Base-by-base conservation (phyloP, 768 basidiomycete genomes). In the Nidula microcarpa region DNA sequence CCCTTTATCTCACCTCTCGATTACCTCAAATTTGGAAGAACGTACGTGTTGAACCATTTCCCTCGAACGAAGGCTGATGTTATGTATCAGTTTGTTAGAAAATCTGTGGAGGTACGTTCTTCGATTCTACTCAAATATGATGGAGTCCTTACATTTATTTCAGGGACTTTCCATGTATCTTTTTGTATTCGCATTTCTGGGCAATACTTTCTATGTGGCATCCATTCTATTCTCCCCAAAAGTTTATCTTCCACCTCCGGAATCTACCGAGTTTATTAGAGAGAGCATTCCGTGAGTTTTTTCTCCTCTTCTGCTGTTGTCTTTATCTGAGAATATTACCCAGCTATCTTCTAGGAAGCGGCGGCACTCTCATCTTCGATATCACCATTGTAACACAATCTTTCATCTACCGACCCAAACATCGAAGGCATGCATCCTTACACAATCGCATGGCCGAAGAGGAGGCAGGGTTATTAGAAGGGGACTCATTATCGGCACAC, bases 21-120 rank as follows among this genome's bases (percentile, higher is more conserved):
- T 70, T 99, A 61, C 97, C 97, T 17, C 97, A 99, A 68, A 97
- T 99, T 57, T 98, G 97, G 97, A 96, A 95, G 70, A 98, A 98
- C 63, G 95, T 97, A 68, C 66, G 93, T 84, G 1, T 41, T 36
- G 48, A n/a, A 33, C 23, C 23, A 23, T 35, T 49, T 43, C 33
- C 17, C 48, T 32, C 33, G 37, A 34, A 5, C 6, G 13, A 52
- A 33, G 36, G 36, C 49, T 46, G 33, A 53, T 55, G 6, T 23
- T 23, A 55, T 54, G 46, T 8, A 55, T 50, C 47, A 96, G 93
- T 95, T 81, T 63, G 84, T 80, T 52, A 81, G 94, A 51, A 93
- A 94, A 76, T 96, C 94, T 45, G 91, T 95, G 14, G 92, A 90
- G 78, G 87, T 86, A 56, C 54, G 66, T 49, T 35, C 10, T 16